These are phyloP conservation scores for Obba rivulosa DNA, from an alignment of 768 basidiomycete species.

Conservation along the genomic window DNA sequence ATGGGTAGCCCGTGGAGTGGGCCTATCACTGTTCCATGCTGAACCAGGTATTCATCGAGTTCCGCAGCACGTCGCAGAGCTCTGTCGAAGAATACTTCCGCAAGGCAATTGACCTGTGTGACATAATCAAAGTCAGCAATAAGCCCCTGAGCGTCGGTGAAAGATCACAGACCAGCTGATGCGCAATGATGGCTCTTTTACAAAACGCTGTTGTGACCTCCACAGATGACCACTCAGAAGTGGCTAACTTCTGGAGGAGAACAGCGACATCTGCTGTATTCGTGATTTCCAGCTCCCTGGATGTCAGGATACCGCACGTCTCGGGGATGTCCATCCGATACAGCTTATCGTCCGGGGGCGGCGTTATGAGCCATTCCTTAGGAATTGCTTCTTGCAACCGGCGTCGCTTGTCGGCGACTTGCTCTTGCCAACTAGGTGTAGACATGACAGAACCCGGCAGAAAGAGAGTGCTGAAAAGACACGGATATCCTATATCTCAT, in stretches of 20 bases:
- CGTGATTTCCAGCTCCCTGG: constrained; percentile 59
- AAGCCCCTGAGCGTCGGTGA: not conserved
- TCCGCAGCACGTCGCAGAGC: constrained; percentile 35
- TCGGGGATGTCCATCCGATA: constrained; percentile 50
- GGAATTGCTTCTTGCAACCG: constrained; percentile 51
- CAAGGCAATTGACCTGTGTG: constrained; percentile 37
- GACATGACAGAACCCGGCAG: no score
- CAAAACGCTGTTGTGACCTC: constrained; percentile 36
- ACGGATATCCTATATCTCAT: no score
- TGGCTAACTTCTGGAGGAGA: constrained; percentile 48
- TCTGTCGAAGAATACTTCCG: constrained; percentile 39
- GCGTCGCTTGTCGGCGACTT: constrained; percentile 8
- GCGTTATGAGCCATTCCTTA: constrained; percentile 49
- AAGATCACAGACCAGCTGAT: constrained; percentile 32
- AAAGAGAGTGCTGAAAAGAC: no score
- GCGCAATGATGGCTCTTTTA: constrained; percentile 41
- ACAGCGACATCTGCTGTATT: constrained; percentile 34
- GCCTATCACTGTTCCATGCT: constrained; percentile 25
- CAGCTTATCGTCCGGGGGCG: constrained; percentile 37
- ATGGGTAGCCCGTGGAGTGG: constrained; percentile 15
- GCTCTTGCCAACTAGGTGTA: constrained; percentile 7
- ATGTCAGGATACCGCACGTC: constrained; percentile 48
- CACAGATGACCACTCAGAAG: constrained; percentile 51
- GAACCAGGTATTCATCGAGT: constrained; percentile 33
- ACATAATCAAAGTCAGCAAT: not conserved